Evolutionary conservation across 805 yeast species (phyloP), one percentile per base, ranked within the genome.

Genomic region (Tetrapisispora taiwanensis): DNA sequence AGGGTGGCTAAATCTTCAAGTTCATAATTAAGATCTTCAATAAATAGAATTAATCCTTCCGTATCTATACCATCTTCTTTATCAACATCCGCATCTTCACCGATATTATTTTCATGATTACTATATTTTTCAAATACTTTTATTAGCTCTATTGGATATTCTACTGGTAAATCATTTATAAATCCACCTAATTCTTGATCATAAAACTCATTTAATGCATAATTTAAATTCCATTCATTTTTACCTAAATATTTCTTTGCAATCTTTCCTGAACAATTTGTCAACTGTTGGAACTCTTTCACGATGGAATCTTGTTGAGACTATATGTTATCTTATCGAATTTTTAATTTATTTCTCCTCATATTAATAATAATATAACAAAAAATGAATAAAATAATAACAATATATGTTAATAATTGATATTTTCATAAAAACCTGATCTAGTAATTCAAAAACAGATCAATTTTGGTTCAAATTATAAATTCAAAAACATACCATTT

Each of bases 1-100:
- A 90, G 67, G 3, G 86, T 81, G 6, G 69, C 73, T 8, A 77
- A 69, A 56, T 89, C 88, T 52, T 90, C 97, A 0, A 88, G 81
- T 13, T 77, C 77, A 32, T 81, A 69, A 0, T 75, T 79, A 39
- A 90, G 63, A 52, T 81, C 95, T 14, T 69, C 70, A 19, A 90
- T 66, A 53, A 80, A 85, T 33, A 57, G 51, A 9, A 89, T 60
- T 0, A 96, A 82, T 0, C 95, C 96, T 46, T 86, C 92, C 9
- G 84, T 70, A 22, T 79, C 90, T 32, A 88, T 84, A 1, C 58
- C 62, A 13, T 59, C 56, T 0, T 56, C 58, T 9, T 7, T 7
- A 26, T 36, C 43, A 8, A 58, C 52, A 8, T 51, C 33, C 18
- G 2, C 15, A 12, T 55, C 10, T 14, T 22, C 62, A 14, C 60